phyloP scores from a whole-genome alignment of 139 green algal species.

The Asterochloris erici region DNA sequence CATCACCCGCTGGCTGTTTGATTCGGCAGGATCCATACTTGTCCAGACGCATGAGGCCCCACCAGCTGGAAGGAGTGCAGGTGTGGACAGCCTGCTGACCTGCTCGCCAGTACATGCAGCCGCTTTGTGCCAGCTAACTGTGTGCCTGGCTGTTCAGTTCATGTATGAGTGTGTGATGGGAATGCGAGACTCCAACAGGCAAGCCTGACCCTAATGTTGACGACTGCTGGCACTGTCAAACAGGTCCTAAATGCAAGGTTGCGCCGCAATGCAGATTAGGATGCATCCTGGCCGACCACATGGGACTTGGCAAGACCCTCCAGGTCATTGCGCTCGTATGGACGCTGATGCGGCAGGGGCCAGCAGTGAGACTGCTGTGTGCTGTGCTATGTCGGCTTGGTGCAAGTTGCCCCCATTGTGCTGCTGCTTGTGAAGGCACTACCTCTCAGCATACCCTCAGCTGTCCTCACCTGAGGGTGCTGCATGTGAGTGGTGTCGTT shows the following conservation, averaged over 20 bases:
- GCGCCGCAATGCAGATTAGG: slow-evolving; percentile 26
- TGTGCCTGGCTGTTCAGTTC: slow-evolving; percentile 33
- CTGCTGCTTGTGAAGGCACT: too few species aligned
- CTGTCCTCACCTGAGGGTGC: too few species aligned
- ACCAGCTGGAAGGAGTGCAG: slow-evolving; percentile 65
- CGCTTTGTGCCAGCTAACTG: too few species aligned
- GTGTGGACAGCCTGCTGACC: too few species aligned
- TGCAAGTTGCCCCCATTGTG: too few species aligned
- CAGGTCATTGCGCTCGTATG: slow-evolving; percentile 75
- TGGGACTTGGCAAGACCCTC: slow-evolving; percentile 79
- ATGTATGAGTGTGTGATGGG: slow-evolving; percentile 68
- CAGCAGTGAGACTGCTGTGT: slow-evolving; percentile 18
- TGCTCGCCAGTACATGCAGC: too few species aligned
- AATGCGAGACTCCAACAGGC: slow-evolving; percentile 4
- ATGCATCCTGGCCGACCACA: slow-evolving; percentile 80
- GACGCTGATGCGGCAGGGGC: slow-evolving; percentile 73
- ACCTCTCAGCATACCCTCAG: too few species aligned
- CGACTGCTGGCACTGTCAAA: neutral
- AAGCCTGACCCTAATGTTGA: neutral
- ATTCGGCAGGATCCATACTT: slow-evolving; percentile 67
- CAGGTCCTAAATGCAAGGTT: too few species aligned
- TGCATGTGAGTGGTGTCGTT: too few species aligned
- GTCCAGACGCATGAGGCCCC: slow-evolving; percentile 39
- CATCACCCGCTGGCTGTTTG: neutral
- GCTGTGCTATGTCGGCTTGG: too few species aligned